phyloP scores from a whole-genome alignment of 805 yeast genomes.

The Saturnispora galanensis region DNA sequence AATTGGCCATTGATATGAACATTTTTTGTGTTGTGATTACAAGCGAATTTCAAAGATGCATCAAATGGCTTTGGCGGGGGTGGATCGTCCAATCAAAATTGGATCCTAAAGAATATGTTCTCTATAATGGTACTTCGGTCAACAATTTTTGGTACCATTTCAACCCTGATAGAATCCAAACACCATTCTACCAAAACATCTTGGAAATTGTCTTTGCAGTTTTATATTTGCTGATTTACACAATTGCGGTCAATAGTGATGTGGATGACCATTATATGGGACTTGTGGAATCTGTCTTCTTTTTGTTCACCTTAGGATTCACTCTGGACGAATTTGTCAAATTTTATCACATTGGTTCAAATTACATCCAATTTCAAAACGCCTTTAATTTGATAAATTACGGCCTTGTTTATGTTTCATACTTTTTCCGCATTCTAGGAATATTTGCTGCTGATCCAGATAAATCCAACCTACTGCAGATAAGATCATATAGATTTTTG shows the following conservation, averaged over 20 bases:
- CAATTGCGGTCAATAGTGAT: constrained; percentile 54
- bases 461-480: constrained; percentile 18
- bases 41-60: constrained; percentile 75
- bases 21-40: constrained; percentile 68
- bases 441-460: constrained; percentile 21
- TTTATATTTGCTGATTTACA: constrained; percentile 50
- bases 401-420: constrained; percentile 40
- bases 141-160: constrained; percentile 52
- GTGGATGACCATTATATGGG: constrained; percentile 30
- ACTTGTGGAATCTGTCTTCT: constrained; percentile 46
- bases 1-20: constrained; percentile 80
- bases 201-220: constrained; percentile 62
- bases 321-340: constrained; percentile 60
- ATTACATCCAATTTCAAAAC: constrained; percentile 69
- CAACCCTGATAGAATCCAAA: constrained; percentile 72
- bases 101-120: constrained; percentile 60
- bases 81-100: constrained; percentile 73
- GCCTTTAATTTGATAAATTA: constrained; percentile 69
- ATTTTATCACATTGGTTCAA: constrained; percentile 65
- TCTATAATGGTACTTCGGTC: constrained; percentile 52
- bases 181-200: constrained; percentile 74
- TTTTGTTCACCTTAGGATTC: constrained; percentile 57
- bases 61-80: constrained; percentile 88
- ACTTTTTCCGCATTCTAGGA: constrained; percentile 44
- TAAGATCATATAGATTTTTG: constrained; percentile 50